A percentile compares a stretch with the other conserved stretches of the same genome.
Evolutionary conservation across 257 asterid genomes (phyloP).

Genomic region (Nicotiana tomentosiformis): DNA sequence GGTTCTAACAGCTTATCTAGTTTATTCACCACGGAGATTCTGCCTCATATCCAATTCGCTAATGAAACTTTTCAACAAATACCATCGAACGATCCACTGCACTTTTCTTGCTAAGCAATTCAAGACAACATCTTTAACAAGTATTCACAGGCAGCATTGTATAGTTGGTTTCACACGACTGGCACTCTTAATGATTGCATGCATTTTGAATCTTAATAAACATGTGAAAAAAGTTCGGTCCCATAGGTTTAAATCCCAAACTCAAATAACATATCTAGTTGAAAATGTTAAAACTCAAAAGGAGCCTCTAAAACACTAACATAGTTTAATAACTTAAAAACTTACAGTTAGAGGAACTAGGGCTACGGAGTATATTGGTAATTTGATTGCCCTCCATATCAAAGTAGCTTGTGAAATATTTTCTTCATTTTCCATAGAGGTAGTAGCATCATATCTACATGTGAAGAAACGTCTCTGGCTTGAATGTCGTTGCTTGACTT

Average conservation of each 20-base stretch:
- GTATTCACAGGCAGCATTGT: neutral
- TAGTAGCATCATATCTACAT: slow-evolving; percentile 19
- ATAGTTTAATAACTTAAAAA: neutral
- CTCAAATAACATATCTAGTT: neutral
- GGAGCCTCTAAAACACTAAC: neutral
- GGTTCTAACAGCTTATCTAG: neutral
- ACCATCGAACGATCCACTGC: neutral
- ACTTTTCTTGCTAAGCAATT: neutral
- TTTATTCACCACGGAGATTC: neutral
- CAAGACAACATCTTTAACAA: neutral
- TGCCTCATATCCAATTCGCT: neutral
- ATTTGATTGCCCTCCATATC: slow-evolving; percentile 82
- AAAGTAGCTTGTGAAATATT: slow-evolving; percentile 52
- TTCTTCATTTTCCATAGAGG: slow-evolving; percentile 29
- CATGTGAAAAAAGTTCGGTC: neutral
- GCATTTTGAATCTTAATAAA: neutral
- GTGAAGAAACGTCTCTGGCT: slow-evolving; percentile 15
- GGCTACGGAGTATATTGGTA: slow-evolving; percentile 67
- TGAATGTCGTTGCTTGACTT: slow-evolving; percentile 3
- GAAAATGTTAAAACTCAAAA: neutral
- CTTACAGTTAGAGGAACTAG: slow-evolving; percentile 75
- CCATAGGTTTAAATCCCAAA: neutral
- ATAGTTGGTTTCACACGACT: neutral
- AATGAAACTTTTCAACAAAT: neutral
- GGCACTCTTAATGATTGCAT: neutral